A percentile compares a stretch with the other conserved stretches of the same genome.
These are phyloP conservation scores for Solanum rostratum DNA, from an alignment of 257 asterid genomes.

Conservation along the genomic window DNA sequence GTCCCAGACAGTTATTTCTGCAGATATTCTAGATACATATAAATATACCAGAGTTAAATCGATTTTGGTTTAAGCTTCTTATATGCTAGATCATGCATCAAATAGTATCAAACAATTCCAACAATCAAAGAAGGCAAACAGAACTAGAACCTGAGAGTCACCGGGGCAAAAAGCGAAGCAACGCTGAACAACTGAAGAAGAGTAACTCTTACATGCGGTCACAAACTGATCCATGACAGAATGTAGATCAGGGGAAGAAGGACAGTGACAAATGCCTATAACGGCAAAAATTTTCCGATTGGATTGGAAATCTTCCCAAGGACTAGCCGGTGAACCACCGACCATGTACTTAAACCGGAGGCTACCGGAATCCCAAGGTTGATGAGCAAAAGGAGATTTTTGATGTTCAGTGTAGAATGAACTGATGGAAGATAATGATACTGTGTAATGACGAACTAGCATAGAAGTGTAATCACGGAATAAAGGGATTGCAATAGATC, in stretches of 20 bases:
- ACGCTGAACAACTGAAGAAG: constrained; percentile 77
- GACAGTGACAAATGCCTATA: constrained; percentile 83
- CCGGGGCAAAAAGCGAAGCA: constrained; percentile 95
- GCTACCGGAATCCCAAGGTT: constrained; percentile 88
- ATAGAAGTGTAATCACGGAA: constrained; percentile 77
- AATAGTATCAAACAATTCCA: not conserved
- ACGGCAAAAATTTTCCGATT: constrained; percentile 81
- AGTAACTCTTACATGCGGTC: constrained; percentile 51
- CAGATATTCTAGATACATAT: not conserved
- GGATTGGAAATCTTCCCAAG: constrained; percentile 98
- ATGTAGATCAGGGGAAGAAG: constrained; percentile 78
- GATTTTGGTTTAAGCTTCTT: not conserved
- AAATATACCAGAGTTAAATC: not conserved
- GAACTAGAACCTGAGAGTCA: constrained; percentile 47
- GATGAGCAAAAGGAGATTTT: constrained; percentile 80
- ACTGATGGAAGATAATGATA: constrained; percentile 72
- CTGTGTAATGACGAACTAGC: constrained; percentile 78
- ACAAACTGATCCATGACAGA: constrained; percentile 49
- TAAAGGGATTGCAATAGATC: constrained; percentile 42
- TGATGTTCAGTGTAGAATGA: constrained; percentile 99
- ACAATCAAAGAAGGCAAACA: not conserved
- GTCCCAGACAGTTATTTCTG: not conserved
- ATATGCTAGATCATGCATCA: not conserved
- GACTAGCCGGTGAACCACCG: constrained; percentile 88
- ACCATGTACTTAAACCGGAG: constrained; percentile 82